These are phyloP conservation scores for Filosporella fistucella DNA, from an alignment of 495 filamentous ascomycete genomes.

Conservation along the genomic window DNA sequence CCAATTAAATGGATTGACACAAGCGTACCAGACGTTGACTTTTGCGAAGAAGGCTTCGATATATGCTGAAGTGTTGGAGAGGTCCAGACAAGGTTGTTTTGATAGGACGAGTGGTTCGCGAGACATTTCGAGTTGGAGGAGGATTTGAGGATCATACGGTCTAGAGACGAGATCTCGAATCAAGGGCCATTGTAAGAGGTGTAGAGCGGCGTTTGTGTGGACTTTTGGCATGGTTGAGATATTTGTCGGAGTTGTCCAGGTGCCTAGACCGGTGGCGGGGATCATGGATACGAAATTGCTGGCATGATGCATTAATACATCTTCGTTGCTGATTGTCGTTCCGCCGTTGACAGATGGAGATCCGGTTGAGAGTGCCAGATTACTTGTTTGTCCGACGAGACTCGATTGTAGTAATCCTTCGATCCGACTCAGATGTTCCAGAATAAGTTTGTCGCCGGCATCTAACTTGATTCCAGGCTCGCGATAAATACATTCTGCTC, in stretches of 20 bases:
- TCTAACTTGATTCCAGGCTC: conserved; percentile 86
- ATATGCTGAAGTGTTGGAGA: conserved; percentile 70
- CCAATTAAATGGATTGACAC: conserved; percentile 81
- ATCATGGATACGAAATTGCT: conserved; percentile 52
- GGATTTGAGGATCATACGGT: conserved; percentile 72
- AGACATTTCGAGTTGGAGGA: conserved; percentile 78
- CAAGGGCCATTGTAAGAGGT: conserved; percentile 75
- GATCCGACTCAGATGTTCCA: conserved; percentile 71
- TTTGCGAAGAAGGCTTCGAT: conserved; percentile 73
- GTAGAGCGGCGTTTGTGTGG: conserved; percentile 73
- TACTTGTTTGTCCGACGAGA: conserved; percentile 45
- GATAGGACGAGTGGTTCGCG: conserved; percentile 67
- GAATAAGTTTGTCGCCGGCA: conserved; percentile 78
- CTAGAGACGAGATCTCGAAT: conserved; percentile 72
- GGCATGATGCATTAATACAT: conserved; percentile 42
- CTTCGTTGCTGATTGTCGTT: conserved; percentile 61
- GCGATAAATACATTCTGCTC: conserved; percentile 77
- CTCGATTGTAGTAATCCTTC: conserved; percentile 72
- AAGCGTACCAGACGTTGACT: conserved; percentile 82
- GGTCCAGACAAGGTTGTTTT: conserved; percentile 56
- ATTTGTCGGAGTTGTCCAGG: conserved; percentile 66
- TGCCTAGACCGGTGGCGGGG: conserved; percentile 63
- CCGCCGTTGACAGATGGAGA: conserved; percentile 67
- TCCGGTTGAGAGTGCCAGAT: conserved; percentile 40
- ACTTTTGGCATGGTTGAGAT: conserved; percentile 82